These are phyloP conservation scores for Allium fistulosum DNA, from an alignment of 106 monocot species.

Conservation along the genomic window DNA sequence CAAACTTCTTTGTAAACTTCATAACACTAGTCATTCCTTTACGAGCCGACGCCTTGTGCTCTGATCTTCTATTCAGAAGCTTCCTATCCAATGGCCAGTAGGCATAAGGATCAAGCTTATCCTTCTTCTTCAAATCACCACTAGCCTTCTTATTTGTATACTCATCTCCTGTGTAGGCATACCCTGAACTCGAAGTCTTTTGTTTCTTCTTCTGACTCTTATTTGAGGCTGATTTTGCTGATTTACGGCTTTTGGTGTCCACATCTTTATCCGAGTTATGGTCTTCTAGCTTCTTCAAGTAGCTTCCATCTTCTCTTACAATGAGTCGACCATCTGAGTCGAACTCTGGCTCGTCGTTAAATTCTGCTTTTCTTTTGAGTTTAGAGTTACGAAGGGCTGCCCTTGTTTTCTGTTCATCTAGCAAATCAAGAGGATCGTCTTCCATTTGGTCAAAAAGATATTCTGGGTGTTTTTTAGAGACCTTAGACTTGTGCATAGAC, in stretches of 20 bases:
- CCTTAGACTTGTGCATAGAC: conserved; percentile 22
- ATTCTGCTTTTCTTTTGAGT: conserved; percentile 36
- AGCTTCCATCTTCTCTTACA: conserved; percentile 35
- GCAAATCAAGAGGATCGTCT: conserved; percentile 68
- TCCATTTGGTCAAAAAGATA: conserved; percentile 35
- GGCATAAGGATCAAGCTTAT: conserved; percentile 90
- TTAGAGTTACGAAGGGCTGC: conserved; percentile 32
- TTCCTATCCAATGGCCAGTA: conserved; percentile 97
- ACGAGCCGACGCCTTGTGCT: conserved; percentile 63
- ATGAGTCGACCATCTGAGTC: conserved; percentile 79
- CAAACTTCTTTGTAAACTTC: conserved; percentile 55
- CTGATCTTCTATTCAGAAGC: conserved; percentile 64
- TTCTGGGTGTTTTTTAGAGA: conserved; percentile 37
- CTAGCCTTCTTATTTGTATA: conserved; percentile 69
- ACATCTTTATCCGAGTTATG: conserved; percentile 14
- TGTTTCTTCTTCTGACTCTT: conserved; percentile 28
- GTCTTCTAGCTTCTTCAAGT: conserved; percentile 40
- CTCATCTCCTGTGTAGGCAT: conserved; percentile 80
- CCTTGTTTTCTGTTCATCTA: conserved; percentile 68
- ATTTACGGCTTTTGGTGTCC: conserved; percentile 5
- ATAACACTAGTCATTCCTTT: conserved; percentile 84
- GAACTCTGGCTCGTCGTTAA: conserved; percentile 55
- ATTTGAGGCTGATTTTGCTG: conserved; percentile 14
- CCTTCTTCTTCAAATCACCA: conserved; percentile 82
- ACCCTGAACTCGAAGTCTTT: conserved; percentile 59